Conservation (phyloP, 305 asterid species). For the Fraxinus dipetala region DNA sequence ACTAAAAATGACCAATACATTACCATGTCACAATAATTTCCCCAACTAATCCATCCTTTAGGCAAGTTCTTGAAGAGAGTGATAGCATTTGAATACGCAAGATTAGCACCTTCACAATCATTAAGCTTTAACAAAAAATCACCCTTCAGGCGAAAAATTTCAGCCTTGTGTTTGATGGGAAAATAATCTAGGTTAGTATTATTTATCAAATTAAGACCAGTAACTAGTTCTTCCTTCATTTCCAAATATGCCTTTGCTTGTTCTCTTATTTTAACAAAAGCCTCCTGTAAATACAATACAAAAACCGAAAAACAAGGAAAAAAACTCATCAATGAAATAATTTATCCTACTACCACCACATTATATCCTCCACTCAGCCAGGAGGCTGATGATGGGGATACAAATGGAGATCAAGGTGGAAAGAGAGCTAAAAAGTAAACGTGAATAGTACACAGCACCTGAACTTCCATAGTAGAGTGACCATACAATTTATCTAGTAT, state of each 20-base stretch:
- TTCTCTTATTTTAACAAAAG: conserved; percentile 95
- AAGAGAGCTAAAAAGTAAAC: not conserved
- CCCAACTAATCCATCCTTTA: conserved; percentile 99
- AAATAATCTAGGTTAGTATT: conserved; percentile 93
- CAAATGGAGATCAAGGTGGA: not conserved
- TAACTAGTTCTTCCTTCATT: conserved; percentile 96
- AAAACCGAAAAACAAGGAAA: not conserved
- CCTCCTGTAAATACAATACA: conserved; percentile 64
- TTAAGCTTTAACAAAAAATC: conserved; percentile 90
- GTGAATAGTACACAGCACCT: conserved; percentile 44
- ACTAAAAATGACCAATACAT: conserved; percentile 28
- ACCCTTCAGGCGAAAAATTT: conserved; percentile 92
- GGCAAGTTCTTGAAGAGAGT: conserved; percentile 92
- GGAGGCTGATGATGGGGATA: not conserved
- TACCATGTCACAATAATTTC: conserved; percentile 97
- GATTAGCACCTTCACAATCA: conserved; percentile 97
- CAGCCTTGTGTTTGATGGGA: conserved; percentile 94
- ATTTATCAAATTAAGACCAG: conserved; percentile 90
- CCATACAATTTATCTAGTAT: conserved; percentile 98
- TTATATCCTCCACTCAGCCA: not conserved
- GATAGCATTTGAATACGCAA: conserved; percentile 85
- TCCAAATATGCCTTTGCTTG: conserved; percentile 98
- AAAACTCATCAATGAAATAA: not conserved
- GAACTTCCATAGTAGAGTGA: conserved; percentile 99
- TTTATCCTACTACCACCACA: conserved; percentile 6